Base-by-base conservation (phyloP, 805 yeast genomes). In the Kuraishia hungarica region DNA sequence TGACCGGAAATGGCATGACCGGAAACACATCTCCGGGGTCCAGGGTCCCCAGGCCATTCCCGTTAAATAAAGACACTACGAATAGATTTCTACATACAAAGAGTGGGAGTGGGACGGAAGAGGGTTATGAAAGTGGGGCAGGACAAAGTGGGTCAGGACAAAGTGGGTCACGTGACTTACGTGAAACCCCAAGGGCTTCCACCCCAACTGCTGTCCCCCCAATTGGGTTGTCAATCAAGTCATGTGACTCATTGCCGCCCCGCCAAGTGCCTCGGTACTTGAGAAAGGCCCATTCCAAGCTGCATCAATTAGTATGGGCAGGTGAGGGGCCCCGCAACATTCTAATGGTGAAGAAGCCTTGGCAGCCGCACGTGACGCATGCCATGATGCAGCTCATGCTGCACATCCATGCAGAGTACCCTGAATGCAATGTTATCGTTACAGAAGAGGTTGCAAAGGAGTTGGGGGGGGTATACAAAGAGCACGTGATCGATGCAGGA, bases 341-440 rank as follows among this genome's bases (percentile, higher is more conserved):
- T 10, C 78, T 86, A 54, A 74, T 93, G 19, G 89, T 89, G 29
- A 92, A 91, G 69, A 93, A 93, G 65, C 97, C 97, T 1, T 82
- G 88, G 84, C 81, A 89, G 53, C 67, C 71, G 1, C 71, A 73
- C 8, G 96, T 89, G 2, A 74, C 84, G 15, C 70, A 73, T 6
- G 90, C 94, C 2, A 81, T 86, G 81, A 76, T 82, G 7, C 73
- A 74, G 50, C 86, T 92, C 58, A 80, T 91, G 20, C 69, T 75
- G 5, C 85, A 82, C 62, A 60, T 91, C 8, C 82, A 83, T 60
- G 69, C 72, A 5, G 71, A 77, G 10, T 87, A 89, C 65, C 92
- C 93, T 0, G 75, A 79, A 19, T 77, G 90, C 48, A 91, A 90
- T 59, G 82, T 93, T 1, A 80, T 93, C n/a, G 85, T 90, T 8